A percentile compares a stretch with the other conserved stretches of the same genome.
These are phyloP conservation scores for Hypoxylon fuscum DNA, from an alignment of 495 filamentous ascomycete species.

Conservation along the genomic window DNA sequence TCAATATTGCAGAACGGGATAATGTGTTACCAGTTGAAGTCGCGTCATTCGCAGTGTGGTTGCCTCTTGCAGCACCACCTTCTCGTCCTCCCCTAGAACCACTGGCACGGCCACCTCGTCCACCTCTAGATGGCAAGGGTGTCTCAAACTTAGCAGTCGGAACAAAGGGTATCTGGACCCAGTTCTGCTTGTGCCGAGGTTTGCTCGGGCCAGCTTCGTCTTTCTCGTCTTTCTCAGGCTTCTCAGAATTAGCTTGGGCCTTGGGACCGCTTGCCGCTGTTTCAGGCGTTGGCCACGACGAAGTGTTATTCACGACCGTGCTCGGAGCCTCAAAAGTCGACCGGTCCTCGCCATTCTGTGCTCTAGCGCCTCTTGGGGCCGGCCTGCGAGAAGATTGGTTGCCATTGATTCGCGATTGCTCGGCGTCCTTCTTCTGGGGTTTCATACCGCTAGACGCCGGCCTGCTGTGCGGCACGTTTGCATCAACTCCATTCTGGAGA, in stretches of 20 bases:
- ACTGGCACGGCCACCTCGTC: conserved; percentile 63
- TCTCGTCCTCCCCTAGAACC: conserved; percentile 64
- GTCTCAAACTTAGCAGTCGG: conserved; percentile 86
- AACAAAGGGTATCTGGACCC: conserved; percentile 76
- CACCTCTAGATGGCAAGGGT: conserved; percentile 72
- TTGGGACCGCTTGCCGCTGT: conserved; percentile 69
- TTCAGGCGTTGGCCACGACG: conserved; percentile 91
- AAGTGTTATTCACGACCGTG: conserved; percentile 74
- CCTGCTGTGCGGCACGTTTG: conserved; percentile 12
- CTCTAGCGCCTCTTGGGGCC: conserved; percentile 57
- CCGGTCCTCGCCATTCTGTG: conserved; percentile 57
- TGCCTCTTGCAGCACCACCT: conserved; percentile 42
- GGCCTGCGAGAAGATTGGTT: conserved; percentile 53
- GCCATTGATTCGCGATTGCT: conserved; percentile 58
- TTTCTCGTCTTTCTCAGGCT: conserved; percentile 72
- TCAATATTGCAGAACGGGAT: not conserved
- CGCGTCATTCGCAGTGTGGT: conserved; percentile 29
- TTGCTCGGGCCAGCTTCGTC: conserved; percentile 64
- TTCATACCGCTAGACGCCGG: conserved; percentile 48
- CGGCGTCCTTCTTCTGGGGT: conserved; percentile 58
- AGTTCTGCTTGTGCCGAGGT: conserved; percentile 73
- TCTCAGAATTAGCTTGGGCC: conserved; percentile 61
- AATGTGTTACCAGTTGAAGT: conserved; percentile 27
- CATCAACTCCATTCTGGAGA: conserved; percentile 37
- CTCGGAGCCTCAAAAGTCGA: conserved; percentile 48